These are phyloP conservation scores for Cucurbita pepo DNA, from an alignment of 306 rosid genomes.

Conservation along the genomic window DNA sequence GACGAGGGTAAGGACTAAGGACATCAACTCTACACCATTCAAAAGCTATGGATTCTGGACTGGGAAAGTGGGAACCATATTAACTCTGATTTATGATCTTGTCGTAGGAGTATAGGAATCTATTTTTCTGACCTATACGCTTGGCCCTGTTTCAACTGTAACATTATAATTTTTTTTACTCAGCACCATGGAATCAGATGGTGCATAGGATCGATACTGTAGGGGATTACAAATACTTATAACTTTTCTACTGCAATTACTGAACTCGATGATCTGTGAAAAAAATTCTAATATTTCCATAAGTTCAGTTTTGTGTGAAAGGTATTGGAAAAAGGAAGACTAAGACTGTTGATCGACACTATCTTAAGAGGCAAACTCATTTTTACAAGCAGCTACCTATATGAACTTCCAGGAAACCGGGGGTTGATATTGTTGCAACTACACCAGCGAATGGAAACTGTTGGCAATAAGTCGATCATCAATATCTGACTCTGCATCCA, in stretches of 20 bases:
- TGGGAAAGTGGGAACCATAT: neutral
- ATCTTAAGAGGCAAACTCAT: neutral
- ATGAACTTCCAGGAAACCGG: neutral
- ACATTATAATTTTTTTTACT: neutral
- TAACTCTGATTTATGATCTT: neutral
- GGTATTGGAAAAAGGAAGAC: neutral
- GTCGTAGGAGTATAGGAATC: conserved; percentile 24
- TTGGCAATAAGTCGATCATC: neutral
- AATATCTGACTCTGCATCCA: conserved; percentile 25
- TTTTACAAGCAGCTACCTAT: neutral
- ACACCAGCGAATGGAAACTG: neutral
- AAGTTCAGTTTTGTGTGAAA: neutral
- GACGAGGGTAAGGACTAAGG: conserved; percentile 19
- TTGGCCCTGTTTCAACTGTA: conserved; percentile 13
- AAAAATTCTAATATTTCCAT: neutral
- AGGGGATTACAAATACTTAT: neutral
- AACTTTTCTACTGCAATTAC: neutral
- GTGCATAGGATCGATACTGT: neutral
- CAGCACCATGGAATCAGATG: neutral
- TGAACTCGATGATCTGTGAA: neutral
- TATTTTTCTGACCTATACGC: conserved; percentile 24
- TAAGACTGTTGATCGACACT: neutral
- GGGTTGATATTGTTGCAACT: neutral
- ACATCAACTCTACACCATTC: neutral
- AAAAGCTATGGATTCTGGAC: conserved; percentile 1